phyloP scores from a whole-genome alignment of 1,284 basidiomycete genomes.

The Ganoderma sinense region DNA sequence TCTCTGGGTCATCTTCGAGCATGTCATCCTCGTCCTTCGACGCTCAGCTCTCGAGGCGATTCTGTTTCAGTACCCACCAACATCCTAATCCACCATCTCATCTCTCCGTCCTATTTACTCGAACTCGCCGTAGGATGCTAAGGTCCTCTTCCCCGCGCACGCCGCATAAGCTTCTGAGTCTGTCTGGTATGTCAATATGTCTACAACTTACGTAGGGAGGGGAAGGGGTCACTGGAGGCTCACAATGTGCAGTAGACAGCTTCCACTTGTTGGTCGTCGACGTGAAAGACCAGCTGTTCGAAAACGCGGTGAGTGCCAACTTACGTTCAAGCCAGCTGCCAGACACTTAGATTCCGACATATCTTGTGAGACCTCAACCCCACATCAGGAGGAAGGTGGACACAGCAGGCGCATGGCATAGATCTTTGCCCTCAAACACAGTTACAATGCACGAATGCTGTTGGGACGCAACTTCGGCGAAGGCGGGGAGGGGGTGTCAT shows the following conservation, averaged over 20 bases:
- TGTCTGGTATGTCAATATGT: constrained; percentile 53
- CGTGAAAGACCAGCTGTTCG: constrained; percentile 84
- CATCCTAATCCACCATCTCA: constrained; percentile 85
- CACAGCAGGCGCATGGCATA: constrained; percentile 60
- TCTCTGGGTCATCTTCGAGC: constrained; percentile 16
- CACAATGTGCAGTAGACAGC: constrained; percentile 83
- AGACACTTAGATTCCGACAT: constrained; percentile 65
- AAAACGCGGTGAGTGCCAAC: constrained; percentile 71
- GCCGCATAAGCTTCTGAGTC: constrained; percentile 63
- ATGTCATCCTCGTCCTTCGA: constrained; percentile 40
- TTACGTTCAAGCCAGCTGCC: constrained; percentile 30
- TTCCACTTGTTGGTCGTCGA: constrained; percentile 85
- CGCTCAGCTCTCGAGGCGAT: constrained; percentile 67
- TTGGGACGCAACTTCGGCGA: constrained; percentile 66
- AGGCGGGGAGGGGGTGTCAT: constrained; percentile 46
- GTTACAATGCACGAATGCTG: constrained; percentile 83
- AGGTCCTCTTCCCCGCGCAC: constrained; percentile 70
- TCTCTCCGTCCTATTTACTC: constrained; percentile 85
- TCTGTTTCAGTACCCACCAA: constrained; percentile 68
- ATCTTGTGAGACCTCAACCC: constrained; percentile 83
- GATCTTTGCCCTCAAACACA: constrained; percentile 70
- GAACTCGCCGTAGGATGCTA: constrained; percentile 71
- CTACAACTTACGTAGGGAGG: constrained; percentile 51
- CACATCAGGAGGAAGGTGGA: constrained; percentile 69
- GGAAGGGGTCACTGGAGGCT: constrained; percentile 58